Conservation (phyloP, 805 yeast genomes). For the Tanozyma kutaoensis region DNA sequence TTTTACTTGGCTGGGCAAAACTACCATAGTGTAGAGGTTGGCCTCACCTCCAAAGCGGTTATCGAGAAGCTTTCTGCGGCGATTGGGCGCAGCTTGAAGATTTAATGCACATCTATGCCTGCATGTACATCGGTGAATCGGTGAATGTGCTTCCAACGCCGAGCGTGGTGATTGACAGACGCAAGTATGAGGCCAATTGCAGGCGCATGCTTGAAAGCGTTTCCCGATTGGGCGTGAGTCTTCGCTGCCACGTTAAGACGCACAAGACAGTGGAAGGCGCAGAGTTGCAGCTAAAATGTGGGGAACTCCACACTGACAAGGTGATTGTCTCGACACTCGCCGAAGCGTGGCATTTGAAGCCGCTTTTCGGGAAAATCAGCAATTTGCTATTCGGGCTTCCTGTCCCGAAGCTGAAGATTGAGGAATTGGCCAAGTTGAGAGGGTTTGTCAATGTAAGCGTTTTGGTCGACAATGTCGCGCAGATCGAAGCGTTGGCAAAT, state of each 20-base stretch:
- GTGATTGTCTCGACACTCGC: slow-evolving; percentile 57
- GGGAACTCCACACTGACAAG: slow-evolving; percentile 25
- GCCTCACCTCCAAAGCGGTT: slow-evolving; percentile 9
- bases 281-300: slow-evolving; percentile 33
- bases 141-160: slow-evolving; percentile 47
- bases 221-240: slow-evolving; percentile 21
- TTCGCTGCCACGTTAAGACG: slow-evolving; percentile 67
- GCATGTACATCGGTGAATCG: slow-evolving; percentile 29
- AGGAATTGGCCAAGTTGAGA: slow-evolving; percentile 33
- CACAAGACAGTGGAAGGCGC: slow-evolving; percentile 58
- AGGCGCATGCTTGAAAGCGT: slow-evolving; percentile 36
- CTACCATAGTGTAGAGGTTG: slow-evolving; percentile 10
- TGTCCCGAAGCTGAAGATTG: slow-evolving; percentile 31
- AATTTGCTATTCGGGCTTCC: slow-evolving; percentile 28
- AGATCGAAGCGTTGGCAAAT: slow-evolving; percentile 32
- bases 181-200: slow-evolving; percentile 30
- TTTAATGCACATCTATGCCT: too few relatives aligned
- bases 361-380: slow-evolving; percentile 22
- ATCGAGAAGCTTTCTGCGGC: slow-evolving; percentile 15
- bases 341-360: slow-evolving; percentile 47
- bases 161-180: slow-evolving; percentile 34
- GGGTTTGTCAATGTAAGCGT: slow-evolving; percentile 32
- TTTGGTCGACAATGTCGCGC: slow-evolving; percentile 50
- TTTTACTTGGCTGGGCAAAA: slow-evolving; percentile 25
- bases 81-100: too few relatives aligned